These are phyloP conservation scores for Exophiala viscosa DNA, from an alignment of 2,329 filamentous ascomycete genomes.

Conservation along the genomic window DNA sequence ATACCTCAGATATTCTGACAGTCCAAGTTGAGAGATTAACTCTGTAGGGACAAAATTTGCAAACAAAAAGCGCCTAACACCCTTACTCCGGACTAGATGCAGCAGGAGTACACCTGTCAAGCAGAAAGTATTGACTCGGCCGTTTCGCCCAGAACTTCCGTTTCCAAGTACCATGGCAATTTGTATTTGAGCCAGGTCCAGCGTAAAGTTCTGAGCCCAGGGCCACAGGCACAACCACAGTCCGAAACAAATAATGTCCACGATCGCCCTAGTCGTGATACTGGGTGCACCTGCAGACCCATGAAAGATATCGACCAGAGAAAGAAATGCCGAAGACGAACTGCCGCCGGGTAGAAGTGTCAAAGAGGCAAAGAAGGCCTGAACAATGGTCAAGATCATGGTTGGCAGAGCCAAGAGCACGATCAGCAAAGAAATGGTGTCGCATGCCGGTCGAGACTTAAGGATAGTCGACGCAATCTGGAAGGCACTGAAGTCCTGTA, in stretches of 20 bases:
- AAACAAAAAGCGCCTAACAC: conserved; percentile 49
- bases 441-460: conserved; percentile 82
- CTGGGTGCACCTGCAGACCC: conserved; percentile 82
- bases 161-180: conserved; percentile 88
- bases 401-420: conserved; percentile 90
- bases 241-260: conserved; percentile 77
- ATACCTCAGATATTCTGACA: conserved; percentile 42
- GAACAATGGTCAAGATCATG: conserved; percentile 80
- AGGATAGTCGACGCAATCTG: conserved; percentile 82
- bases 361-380: conserved; percentile 85
- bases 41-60: conserved; percentile 44
- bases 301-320: conserved; percentile 87
- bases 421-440: conserved; percentile 95
- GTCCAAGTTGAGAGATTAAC: conserved; percentile 40
- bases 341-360: conserved; percentile 85
- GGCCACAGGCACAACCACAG: conserved; percentile 86
- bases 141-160: conserved; percentile 55
- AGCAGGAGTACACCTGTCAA: conserved; percentile 44
- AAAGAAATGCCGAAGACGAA: conserved; percentile 69
- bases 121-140: conserved; percentile 44
- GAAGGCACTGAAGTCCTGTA: conserved; percentile 69
- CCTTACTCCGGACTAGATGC: conserved; percentile 45
- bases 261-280: conserved; percentile 74
- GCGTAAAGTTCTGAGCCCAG: conserved; percentile 78
- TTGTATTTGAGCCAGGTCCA: conserved; percentile 88